Evolutionary conservation across 2,329 filamentous ascomycete genomes (phyloP).

Genomic region (Fusarium coffeatum): DNA sequence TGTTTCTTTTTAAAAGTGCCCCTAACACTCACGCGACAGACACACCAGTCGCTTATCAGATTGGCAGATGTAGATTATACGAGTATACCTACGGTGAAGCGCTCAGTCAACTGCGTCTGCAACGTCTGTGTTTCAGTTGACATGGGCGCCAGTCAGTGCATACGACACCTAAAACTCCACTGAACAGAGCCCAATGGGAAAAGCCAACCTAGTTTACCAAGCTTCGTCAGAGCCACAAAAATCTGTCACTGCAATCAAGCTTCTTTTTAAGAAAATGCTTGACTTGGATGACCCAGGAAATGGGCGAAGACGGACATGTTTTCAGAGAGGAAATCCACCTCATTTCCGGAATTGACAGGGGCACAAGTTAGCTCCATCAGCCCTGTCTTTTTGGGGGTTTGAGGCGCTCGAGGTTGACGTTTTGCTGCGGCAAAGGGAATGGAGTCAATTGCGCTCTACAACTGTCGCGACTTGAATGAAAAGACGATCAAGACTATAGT

Average conservation of each 20-base stretch:
- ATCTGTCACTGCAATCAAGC: slow-evolving; percentile 23
- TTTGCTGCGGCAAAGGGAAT: not conserved
- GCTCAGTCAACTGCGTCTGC: not conserved
- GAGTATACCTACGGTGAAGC: not conserved
- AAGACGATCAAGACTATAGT: too few relatives aligned
- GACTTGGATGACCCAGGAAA: not conserved
- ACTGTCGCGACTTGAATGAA: too few relatives aligned
- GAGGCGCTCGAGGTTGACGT: not conserved
- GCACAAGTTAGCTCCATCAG: not conserved
- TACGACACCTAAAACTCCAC: not conserved
- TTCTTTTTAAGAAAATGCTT: slow-evolving; percentile 21
- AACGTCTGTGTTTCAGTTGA: slow-evolving; percentile 5
- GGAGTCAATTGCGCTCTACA: not conserved
- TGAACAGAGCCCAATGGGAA: not conserved
- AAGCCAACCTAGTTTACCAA: not conserved
- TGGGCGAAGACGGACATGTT: not conserved
- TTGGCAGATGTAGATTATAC: not conserved
- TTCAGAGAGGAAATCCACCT: slow-evolving; percentile 6
- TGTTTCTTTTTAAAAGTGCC: not conserved
- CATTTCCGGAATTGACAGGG: slow-evolving; percentile 25
- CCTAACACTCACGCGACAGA: not conserved
- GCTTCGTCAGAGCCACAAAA: not conserved
- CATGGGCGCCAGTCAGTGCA: not conserved
- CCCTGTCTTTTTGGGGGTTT: not conserved
- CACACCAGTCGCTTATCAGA: not conserved